A percentile compares a stretch with the other conserved stretches of the same genome.
phyloP scores from a whole-genome alignment of 2,329 filamentous ascomycete genomes.

The Dactylellina leptospora region DNA sequence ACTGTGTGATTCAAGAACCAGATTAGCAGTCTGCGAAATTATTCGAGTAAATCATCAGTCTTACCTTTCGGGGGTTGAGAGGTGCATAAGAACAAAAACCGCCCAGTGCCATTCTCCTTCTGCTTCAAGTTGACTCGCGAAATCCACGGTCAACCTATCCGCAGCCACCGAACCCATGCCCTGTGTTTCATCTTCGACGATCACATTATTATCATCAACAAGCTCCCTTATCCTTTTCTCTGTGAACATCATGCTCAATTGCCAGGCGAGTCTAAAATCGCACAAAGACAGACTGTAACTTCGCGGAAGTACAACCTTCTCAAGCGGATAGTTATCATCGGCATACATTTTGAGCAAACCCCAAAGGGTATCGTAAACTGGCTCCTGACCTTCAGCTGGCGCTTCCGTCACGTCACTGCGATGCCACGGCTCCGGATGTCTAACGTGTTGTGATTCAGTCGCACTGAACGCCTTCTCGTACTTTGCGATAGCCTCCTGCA shows the following conservation, averaged over 20 bases:
- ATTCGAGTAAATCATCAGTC: background rate
- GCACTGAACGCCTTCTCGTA: slow-evolving; percentile 82
- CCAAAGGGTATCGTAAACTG: slow-evolving; percentile 78
- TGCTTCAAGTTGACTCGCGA: slow-evolving; percentile 71
- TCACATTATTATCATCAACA: slow-evolving; percentile 57
- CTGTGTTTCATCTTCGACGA: slow-evolving; percentile 65
- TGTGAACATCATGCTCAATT: slow-evolving; percentile 65
- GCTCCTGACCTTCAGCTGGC: slow-evolving; percentile 71
- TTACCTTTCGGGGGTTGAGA: slow-evolving; percentile 66
- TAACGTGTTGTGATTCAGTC: slow-evolving; percentile 59
- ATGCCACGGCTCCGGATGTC: slow-evolving; percentile 77
- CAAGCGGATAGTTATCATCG: slow-evolving; percentile 63
- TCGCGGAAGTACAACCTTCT: slow-evolving; percentile 57
- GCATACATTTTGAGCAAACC: slow-evolving; percentile 84
- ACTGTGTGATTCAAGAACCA: slow-evolving; percentile 58
- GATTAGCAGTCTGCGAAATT: background rate
- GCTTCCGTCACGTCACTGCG: slow-evolving; percentile 66
- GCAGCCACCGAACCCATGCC: slow-evolving; percentile 65
- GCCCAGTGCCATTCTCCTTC: slow-evolving; percentile 75
- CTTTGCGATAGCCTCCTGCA: slow-evolving; percentile 75
- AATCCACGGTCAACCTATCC: slow-evolving; percentile 73
- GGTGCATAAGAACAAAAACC: slow-evolving; percentile 78
- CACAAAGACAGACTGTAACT: slow-evolving; percentile 37
- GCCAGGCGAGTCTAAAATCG: slow-evolving; percentile 68
- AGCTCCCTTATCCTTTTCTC: slow-evolving; percentile 55